A percentile compares a stretch with the other conserved stretches of the same genome.
These are phyloP conservation scores for Puya raimondii DNA, from an alignment of 176 grass and related monocot species.

Conservation along the genomic window DNA sequence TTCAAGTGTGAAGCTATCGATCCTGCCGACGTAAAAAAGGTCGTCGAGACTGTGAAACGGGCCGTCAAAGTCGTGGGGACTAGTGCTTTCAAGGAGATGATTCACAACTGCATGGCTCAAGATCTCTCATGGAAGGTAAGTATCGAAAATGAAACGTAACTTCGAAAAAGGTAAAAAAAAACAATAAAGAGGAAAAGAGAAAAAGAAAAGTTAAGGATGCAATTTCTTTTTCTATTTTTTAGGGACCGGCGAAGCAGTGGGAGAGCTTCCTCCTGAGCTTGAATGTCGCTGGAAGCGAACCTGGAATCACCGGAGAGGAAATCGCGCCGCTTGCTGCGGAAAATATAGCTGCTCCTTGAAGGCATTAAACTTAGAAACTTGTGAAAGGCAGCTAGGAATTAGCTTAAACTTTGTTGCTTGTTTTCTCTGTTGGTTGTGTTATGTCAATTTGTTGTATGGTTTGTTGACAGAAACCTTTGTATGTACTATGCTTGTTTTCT, in stretches of 20 bases:
- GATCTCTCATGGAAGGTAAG: conserved; percentile 97
- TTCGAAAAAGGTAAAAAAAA: background rate
- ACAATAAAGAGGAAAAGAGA: no score
- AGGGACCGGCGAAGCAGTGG: conserved; percentile 86
- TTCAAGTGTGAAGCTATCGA: conserved; percentile 52
- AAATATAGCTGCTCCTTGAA: conserved; percentile 84
- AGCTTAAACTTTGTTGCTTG: no score
- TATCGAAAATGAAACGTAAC: background rate
- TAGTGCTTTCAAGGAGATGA: conserved; percentile 50
- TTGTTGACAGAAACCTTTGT: no score
- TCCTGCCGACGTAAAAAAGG: conserved; percentile 53
- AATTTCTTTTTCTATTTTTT: background rate
- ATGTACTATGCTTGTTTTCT: no score
- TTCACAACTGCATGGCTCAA: conserved; percentile 82
- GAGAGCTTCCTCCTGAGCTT: conserved; percentile 50
- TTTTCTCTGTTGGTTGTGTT: no score
- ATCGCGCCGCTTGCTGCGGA: conserved; percentile 69
- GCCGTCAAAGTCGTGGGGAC: conserved; percentile 56
- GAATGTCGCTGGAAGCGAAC: conserved; percentile 42
- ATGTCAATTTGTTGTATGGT: no score
- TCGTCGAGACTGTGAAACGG: conserved; percentile 48
- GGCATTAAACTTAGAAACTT: no score
- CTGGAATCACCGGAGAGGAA: conserved; percentile 65
- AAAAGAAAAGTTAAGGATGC: no score
- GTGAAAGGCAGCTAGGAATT: no score